These are phyloP conservation scores for Przewalskia tangutica DNA, from an alignment of 257 asterid species.

Conservation along the genomic window DNA sequence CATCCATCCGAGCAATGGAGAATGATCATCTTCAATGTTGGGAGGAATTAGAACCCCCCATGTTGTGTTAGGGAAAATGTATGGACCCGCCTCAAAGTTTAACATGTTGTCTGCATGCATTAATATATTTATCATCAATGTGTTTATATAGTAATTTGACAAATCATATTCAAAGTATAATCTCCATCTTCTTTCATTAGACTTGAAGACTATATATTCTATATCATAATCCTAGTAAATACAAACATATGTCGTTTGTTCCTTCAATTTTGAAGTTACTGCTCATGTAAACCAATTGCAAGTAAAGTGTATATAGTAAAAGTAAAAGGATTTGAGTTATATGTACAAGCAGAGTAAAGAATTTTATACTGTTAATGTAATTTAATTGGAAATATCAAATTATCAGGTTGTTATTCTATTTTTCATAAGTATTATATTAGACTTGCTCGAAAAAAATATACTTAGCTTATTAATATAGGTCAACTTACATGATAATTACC, in stretches of 20 bases:
- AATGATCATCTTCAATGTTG: constrained; percentile 7
- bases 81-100: constrained; percentile 15
- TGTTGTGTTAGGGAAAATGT: constrained; percentile 5
- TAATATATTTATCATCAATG: neutral
- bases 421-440: too few species aligned
- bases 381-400: too few species aligned
- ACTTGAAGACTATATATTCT: too few species aligned
- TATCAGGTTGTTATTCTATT: too few species aligned
- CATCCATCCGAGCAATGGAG: constrained; percentile 17
- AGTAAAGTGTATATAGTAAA: too few species aligned
- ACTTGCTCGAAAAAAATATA: too few species aligned
- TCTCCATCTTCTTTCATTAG: too few species aligned
- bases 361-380: too few species aligned
- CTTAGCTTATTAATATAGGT: too few species aligned
- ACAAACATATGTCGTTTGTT: neutral
- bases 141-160: neutral
- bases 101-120: constrained; percentile 7
- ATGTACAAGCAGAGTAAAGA: neutral
- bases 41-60: constrained; percentile 16
- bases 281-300: too few species aligned
- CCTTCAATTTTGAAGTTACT: neutral
- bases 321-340: too few species aligned
- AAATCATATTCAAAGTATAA: neutral
- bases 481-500: too few species aligned
- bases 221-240: neutral